Conservation (phyloP, 2,329 filamentous ascomycete species). For the Fusarium beomiforme region DNA sequence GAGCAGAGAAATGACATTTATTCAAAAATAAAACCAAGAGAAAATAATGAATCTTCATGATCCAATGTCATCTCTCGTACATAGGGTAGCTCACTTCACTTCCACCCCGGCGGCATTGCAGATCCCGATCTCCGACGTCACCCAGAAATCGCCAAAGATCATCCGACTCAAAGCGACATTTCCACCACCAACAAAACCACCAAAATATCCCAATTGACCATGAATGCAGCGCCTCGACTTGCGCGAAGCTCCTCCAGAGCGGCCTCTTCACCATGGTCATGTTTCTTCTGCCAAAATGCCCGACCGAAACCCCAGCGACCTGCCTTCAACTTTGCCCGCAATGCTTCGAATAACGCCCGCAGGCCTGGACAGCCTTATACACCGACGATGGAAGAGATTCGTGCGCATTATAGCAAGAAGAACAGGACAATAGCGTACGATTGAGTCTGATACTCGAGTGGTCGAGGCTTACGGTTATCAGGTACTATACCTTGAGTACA, state of each 20-base stretch:
- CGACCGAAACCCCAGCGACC: slow-evolving; percentile 42
- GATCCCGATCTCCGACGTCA: slow-evolving; percentile 41
- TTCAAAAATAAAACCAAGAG: neutral
- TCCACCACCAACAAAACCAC: slow-evolving; percentile 13
- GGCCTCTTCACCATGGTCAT: slow-evolving; percentile 48
- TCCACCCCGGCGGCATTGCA: slow-evolving; percentile 20
- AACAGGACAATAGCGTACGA: slow-evolving; percentile 68
- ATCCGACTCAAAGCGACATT: slow-evolving; percentile 33
- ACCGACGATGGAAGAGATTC: slow-evolving; percentile 69
- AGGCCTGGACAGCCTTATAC: slow-evolving; percentile 40
- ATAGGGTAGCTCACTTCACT: neutral
- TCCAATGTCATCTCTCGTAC: neutral
- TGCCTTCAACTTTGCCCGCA: slow-evolving; percentile 43
- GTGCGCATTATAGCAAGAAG: slow-evolving; percentile 71
- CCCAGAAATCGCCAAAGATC: slow-evolving; percentile 41
- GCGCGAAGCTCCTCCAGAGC: slow-evolving; percentile 45
- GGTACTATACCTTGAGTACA: slow-evolving; percentile 79
- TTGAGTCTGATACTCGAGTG: neutral
- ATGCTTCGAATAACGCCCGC: slow-evolving; percentile 45
- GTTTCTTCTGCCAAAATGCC: slow-evolving; percentile 51
- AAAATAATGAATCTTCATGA: neutral
- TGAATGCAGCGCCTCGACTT: slow-evolving; percentile 54
- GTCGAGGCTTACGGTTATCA: slow-evolving; percentile 46
- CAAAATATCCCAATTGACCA: slow-evolving; percentile 41
- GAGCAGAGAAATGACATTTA: neutral